Evolutionary conservation across 805 yeast species (phyloP).

Genomic region (Zygosaccharomyces gambellarensis): DNA sequence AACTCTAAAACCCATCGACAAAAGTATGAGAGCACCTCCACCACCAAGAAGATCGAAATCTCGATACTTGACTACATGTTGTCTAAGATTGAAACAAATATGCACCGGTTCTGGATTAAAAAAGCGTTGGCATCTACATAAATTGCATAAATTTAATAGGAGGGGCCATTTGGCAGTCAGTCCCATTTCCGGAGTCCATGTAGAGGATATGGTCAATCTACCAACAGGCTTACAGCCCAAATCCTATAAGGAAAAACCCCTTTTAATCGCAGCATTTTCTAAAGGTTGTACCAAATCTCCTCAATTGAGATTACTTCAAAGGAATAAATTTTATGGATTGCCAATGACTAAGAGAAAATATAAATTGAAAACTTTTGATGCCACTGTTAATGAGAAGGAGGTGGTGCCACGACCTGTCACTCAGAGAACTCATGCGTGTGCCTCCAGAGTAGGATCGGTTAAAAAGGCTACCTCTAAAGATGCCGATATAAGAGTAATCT

Average conservation of each 20-base stretch:
- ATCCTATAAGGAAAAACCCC: constrained; percentile 24
- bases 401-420: background rate
- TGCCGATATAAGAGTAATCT: constrained; percentile 31
- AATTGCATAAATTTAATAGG: constrained; percentile 14
- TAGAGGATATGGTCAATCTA: constrained; percentile 27
- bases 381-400: constrained; percentile 6
- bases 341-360: constrained; percentile 27
- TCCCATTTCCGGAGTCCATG: constrained; percentile 18
- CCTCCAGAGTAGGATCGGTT: constrained; percentile 22
- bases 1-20: background rate
- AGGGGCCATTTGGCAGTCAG: constrained; percentile 8
- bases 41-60: constrained; percentile 28
- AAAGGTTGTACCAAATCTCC: constrained; percentile 30
- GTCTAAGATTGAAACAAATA: constrained; percentile 15
- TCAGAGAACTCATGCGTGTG: constrained; percentile 16
- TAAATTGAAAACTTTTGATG: constrained; percentile 21
- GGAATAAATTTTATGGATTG: constrained; percentile 20
- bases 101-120: constrained; percentile 17
- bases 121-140: constrained; percentile 26
- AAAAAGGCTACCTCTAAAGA: constrained; percentile 20
- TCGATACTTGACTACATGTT: constrained; percentile 15
- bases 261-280: constrained; percentile 29
- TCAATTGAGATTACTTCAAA: constrained; percentile 23
- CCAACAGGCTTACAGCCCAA: constrained; percentile 18
- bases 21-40: constrained; percentile 33